Evolutionary conservation across 2,329 filamentous ascomycete species (phyloP).

Genomic region (Microdochium paspali): DNA sequence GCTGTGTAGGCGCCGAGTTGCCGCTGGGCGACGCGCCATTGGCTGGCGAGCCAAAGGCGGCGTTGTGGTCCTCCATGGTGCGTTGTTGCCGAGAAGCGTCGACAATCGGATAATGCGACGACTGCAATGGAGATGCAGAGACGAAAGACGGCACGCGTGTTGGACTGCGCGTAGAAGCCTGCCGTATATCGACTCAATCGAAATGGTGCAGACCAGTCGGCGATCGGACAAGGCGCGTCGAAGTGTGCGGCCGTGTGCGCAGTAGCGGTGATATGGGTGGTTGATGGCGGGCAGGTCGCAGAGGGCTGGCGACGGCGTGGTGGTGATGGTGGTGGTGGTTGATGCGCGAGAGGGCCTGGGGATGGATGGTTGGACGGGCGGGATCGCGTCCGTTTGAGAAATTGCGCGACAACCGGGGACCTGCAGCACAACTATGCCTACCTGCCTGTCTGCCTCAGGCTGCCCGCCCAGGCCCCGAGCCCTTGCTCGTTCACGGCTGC

Average conservation of each 20-base stretch:
- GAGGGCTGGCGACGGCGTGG: neutral
- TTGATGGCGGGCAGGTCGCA: neutral
- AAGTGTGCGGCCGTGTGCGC: neutral
- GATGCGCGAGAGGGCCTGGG: neutral
- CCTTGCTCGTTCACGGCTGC: too few species aligned
- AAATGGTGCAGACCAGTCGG: neutral
- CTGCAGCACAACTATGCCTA: too few species aligned
- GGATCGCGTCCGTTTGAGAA: neutral
- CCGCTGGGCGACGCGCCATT: constrained; percentile 46
- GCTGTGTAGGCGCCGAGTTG: constrained; percentile 47
- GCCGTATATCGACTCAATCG: neutral
- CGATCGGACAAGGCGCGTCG: neutral
- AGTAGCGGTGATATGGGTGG: neutral
- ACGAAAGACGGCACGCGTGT: constrained; percentile 4
- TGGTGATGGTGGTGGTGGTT: too few species aligned
- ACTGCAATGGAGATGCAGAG: constrained; percentile 1
- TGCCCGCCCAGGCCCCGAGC: too few species aligned
- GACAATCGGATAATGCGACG: constrained; percentile 7
- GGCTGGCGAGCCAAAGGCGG: constrained; percentile 47
- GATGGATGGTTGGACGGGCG: neutral
- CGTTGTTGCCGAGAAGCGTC: constrained; percentile 7
- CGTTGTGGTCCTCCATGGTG: constrained; percentile 49
- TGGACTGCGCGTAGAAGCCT: neutral
- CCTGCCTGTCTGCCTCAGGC: too few species aligned
- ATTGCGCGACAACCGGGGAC: neutral